Evolutionary conservation across 306 rosid species (phyloP).

Genomic region (Vigna trinervia): DNA sequence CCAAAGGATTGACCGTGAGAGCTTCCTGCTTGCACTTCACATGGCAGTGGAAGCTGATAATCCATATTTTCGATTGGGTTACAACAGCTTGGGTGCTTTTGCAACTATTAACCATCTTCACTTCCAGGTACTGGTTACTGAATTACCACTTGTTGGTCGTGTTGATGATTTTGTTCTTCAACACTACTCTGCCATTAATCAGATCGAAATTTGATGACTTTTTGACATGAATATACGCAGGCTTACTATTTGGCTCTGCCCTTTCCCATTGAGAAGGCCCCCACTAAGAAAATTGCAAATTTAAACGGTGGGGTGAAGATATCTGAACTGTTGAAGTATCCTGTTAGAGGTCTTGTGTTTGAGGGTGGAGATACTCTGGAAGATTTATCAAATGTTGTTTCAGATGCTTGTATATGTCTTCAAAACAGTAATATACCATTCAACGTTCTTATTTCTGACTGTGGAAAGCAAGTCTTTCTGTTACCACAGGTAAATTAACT

Average conservation of each 20-base stretch:
- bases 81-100: conserved; percentile 96
- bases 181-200: conserved; percentile 1
- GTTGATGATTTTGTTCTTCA: not conserved
- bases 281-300: conserved; percentile 66
- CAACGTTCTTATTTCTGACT: conserved; percentile 85
- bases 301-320: conserved; percentile 63
- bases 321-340: conserved; percentile 73
- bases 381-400: conserved; percentile 70
- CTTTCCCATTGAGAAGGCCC: conserved; percentile 95
- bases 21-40: conserved; percentile 84
- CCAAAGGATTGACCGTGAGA: conserved; percentile 82
- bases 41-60: conserved; percentile 85
- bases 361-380: conserved; percentile 74
- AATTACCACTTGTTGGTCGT: not conserved
- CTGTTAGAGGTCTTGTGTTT: conserved; percentile 85
- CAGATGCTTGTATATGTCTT: conserved; percentile 87
- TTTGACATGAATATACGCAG: conserved; percentile 47
- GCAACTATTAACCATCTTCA: conserved; percentile 99
- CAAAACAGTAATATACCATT: conserved; percentile 84
- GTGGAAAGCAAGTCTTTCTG: conserved; percentile 76
- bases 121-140: conserved; percentile 71
- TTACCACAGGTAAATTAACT: conserved; percentile 80
- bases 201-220: conserved; percentile 16
- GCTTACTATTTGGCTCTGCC: conserved; percentile 88
- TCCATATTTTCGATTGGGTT: conserved; percentile 84